Conservation (phyloP, 202 grass and related monocot species). For the Carex sylvatica region DNA sequence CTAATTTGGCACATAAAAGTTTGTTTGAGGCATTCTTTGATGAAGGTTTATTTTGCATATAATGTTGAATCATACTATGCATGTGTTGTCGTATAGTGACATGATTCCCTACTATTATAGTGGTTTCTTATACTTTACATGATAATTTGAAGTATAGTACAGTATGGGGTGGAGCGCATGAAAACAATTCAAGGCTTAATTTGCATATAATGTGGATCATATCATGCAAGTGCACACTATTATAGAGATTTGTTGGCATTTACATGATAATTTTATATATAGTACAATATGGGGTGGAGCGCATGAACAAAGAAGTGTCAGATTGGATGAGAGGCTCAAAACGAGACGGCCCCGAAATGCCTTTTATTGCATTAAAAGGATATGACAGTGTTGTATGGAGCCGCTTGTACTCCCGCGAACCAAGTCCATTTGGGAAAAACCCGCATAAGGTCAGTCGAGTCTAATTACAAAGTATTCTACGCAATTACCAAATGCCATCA, state of each 20-base stretch:
- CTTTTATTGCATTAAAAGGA: constrained; percentile 85
- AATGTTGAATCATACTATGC: background rate
- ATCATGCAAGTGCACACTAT: background rate
- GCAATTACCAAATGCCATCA: constrained; percentile 16
- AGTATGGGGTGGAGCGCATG: constrained; percentile 78
- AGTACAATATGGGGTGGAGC: constrained; percentile 87
- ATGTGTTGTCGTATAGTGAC: background rate
- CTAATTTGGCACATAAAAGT: background rate
- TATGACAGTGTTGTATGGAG: constrained; percentile 91
- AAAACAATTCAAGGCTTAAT: constrained; percentile 21
- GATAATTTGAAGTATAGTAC: constrained; percentile 35
- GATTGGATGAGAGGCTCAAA: constrained; percentile 63
- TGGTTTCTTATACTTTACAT: background rate
- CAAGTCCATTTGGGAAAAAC: constrained; percentile 31
- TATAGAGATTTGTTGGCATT: background rate
- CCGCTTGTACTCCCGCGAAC: constrained; percentile 70
- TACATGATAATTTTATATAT: background rate
- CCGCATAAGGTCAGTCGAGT: constrained; percentile 47
- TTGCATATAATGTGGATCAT: background rate
- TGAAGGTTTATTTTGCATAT: background rate
- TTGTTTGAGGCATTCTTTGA: background rate
- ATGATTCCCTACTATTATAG: background rate
- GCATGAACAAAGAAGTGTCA: constrained; percentile 81
- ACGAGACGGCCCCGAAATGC: constrained; percentile 42
- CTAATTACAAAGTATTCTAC: background rate